Evolutionary conservation across 345 rosid genomes (phyloP), one percentile per base, ranked within the genome.

Genomic region (Firmiana major): DNA sequence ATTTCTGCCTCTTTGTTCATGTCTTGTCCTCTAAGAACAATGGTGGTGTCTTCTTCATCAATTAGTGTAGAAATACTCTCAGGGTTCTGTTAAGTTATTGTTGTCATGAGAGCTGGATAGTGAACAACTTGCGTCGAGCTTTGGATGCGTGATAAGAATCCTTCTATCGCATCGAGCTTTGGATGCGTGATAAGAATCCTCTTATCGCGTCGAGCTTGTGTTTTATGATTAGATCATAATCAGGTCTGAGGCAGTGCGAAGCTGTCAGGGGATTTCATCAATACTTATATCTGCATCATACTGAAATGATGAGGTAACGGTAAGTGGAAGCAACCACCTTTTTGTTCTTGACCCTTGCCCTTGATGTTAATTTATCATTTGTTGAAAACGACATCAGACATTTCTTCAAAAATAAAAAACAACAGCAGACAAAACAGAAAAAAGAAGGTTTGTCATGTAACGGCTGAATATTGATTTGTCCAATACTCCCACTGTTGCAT

Each of bases 181-280:
- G 34, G 34, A 31, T 31, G 34, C 34, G 34, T 31, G 34, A 31
- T 31, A 31, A 31, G 34, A 31, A 3, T 31, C 34, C 34, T 31
- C 3, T 31, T 31, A 0, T 31, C 34, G 34, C 34, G 34, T 31
- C 3, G 1, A 31, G 34, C 34, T 31, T 31, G 34, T 31, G 34
- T 31, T 31, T 31, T 31, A 31, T 31, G 34, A 31, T 31, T 31
- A 3, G 1, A 31, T 31, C 34, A 2, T 31, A 31, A 31, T 31
- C 34, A 31, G 34, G 34, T 31, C 34, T 31, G 8, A 70, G 24
- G 74, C 59, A 70, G 59, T 13, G 74, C 1, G 7, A 59, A 70
- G 59, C 43, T 28, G 49, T 49, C 59, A 16, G 74, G 43, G 49
- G 74, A 70, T 70, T 70, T 49, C 74, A 49, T 70, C 43, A 49